Evolutionary conservation across 352 stramenopile genomes (phyloP).

Genomic region (Phytophthora fragariae): DNA sequence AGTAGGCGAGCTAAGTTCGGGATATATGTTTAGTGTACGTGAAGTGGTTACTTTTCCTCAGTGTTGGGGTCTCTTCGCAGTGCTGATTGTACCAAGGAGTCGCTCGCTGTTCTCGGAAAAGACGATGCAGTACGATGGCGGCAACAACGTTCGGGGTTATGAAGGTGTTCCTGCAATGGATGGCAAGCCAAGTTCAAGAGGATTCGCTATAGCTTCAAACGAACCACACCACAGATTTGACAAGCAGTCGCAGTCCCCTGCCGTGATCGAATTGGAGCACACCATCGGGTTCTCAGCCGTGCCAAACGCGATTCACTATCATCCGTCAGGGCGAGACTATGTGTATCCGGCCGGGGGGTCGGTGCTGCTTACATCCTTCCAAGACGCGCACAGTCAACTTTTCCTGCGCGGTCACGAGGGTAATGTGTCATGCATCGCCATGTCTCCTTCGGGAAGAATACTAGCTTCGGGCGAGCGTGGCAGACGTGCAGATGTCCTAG

Average conservation of each 20-base stretch:
- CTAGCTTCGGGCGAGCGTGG: constrained; percentile 89
- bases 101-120: neutral
- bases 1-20: constrained; percentile 15
- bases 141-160: constrained; percentile 31
- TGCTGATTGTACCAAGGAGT: constrained; percentile 11
- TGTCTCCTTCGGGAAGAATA: constrained; percentile 79
- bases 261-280: constrained; percentile 90
- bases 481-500: constrained; percentile 83
- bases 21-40: constrained; percentile 30
- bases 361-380: constrained; percentile 80
- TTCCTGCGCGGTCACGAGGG: constrained; percentile 89
- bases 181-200: constrained; percentile 19
- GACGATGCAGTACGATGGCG: constrained; percentile 43
- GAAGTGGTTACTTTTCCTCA: constrained; percentile 24
- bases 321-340: constrained; percentile 83
- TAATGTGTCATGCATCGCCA: constrained; percentile 79
- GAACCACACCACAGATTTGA: constrained; percentile 10
- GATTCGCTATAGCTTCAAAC: constrained; percentile 1
- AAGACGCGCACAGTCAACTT: constrained; percentile 82
- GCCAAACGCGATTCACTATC: constrained; percentile 86
- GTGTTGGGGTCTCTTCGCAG: constrained; percentile 12
- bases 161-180: constrained; percentile 22
- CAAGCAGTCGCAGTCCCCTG: constrained; percentile 18
- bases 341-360: constrained; percentile 90
- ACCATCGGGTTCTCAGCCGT: constrained; percentile 92